phyloP scores from a whole-genome alignment of 176 grass and related monocot genomes.

The Poa pratensis region DNA sequence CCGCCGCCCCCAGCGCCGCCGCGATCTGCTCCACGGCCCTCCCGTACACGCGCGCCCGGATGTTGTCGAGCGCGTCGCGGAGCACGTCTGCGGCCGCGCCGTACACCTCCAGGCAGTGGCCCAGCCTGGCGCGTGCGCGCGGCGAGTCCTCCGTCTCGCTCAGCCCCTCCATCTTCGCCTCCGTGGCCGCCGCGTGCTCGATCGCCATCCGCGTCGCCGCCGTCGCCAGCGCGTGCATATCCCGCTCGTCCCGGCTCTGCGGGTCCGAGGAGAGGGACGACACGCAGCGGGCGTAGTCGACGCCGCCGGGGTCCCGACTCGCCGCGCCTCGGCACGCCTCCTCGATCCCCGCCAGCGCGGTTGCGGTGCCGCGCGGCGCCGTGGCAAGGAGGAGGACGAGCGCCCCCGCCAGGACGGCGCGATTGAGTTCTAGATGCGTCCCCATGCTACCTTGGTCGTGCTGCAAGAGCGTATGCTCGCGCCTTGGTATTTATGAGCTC shows the following conservation, averaged over 20 bases:
- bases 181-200: constrained; percentile 49
- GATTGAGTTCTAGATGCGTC: background rate
- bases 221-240: constrained; percentile 42
- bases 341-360: constrained; percentile 28
- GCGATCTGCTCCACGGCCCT: constrained; percentile 48
- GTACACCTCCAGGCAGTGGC: constrained; percentile 52
- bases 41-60: constrained; percentile 46
- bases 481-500: constrained; percentile 2
- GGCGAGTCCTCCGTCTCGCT: constrained; percentile 41
- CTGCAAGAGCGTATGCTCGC: background rate
- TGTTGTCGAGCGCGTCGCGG: constrained; percentile 60
- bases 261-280: constrained; percentile 30
- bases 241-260: constrained; percentile 16
- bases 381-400: constrained; percentile 1
- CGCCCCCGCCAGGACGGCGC: background rate
- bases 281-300: constrained; percentile 55
- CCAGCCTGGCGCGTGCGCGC: constrained; percentile 27
- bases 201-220: constrained; percentile 40
- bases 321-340: constrained; percentile 44
- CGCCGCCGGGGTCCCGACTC: background rate
- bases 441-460: background rate
- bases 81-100: constrained; percentile 41
- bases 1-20: constrained; percentile 43
- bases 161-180: constrained; percentile 49
- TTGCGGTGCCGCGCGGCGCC: background rate